These are phyloP conservation scores for Ceratocystis harringtonii DNA, from an alignment of 2,329 filamentous ascomycete species.

Conservation along the genomic window DNA sequence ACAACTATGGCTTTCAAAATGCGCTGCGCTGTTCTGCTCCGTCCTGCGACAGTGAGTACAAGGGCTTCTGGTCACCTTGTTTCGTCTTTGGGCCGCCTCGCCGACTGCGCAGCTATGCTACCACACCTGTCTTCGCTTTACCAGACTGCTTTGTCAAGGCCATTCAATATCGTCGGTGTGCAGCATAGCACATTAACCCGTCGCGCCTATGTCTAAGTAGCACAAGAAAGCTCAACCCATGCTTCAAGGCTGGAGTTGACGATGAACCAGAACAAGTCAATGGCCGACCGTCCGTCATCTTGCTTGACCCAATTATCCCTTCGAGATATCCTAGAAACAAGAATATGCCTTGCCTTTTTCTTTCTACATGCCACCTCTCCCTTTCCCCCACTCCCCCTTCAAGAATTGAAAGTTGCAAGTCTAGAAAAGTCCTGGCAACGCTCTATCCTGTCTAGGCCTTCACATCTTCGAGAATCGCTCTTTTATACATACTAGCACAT, in stretches of 20 bases:
- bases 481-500: slow-evolving; percentile 12
- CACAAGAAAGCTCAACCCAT: not conserved
- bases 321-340: not conserved
- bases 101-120: not conserved
- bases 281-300: not conserved
- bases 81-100: not conserved
- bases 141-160: not conserved
- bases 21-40: not conserved
- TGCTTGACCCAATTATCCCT: not conserved
- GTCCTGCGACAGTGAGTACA: not conserved
- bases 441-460: not conserved
- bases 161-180: not conserved
- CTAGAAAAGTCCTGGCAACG: slow-evolving; percentile 17
- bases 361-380: not conserved
- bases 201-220: not conserved
- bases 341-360: slow-evolving; percentile 6
- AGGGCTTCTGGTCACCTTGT: not conserved
- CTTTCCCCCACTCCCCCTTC: not conserved
- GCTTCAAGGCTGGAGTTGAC: not conserved
- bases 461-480: not conserved
- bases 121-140: not conserved
- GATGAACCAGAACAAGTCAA: not conserved
- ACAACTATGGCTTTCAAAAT: not conserved
- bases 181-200: not conserved
- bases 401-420: slow-evolving; percentile 7